These are phyloP conservation scores for Suillus subluteus DNA, from an alignment of 768 basidiomycete genomes.

Conservation along the genomic window DNA sequence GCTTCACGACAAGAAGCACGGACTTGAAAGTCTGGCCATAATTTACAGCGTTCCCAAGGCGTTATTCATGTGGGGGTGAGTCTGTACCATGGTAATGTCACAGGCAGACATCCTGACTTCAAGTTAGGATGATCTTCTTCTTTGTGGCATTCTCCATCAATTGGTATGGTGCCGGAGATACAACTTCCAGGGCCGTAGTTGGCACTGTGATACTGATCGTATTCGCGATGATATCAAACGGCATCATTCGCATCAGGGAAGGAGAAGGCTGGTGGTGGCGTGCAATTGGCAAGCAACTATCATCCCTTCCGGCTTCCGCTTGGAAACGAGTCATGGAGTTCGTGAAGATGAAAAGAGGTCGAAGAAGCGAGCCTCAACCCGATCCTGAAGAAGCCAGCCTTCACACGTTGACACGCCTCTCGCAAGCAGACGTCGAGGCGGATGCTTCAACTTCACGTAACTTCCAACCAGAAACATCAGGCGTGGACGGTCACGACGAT, in stretches of 20 bases:
- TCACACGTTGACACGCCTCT: background rate
- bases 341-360: background rate
- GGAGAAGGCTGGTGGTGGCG: background rate
- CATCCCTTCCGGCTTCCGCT: background rate
- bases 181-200: background rate
- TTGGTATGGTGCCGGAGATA: background rate
- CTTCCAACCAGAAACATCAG: background rate
- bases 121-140: background rate
- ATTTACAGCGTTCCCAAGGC: background rate
- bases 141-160: background rate
- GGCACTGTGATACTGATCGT: background rate
- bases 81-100: background rate
- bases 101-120: background rate
- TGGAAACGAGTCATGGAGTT: background rate
- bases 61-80: background rate
- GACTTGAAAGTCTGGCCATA: background rate
- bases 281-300: background rate
- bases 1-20: background rate
- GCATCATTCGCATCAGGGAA: slow-evolving; percentile 1
- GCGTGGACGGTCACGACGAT: background rate
- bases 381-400: background rate
- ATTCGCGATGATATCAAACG: background rate
- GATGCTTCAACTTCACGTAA: background rate
- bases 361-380: background rate
- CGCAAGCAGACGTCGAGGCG: background rate